These are phyloP conservation scores for Sporothrix schenckii DNA, from an alignment of 2,329 filamentous ascomycete genomes.

Conservation along the genomic window DNA sequence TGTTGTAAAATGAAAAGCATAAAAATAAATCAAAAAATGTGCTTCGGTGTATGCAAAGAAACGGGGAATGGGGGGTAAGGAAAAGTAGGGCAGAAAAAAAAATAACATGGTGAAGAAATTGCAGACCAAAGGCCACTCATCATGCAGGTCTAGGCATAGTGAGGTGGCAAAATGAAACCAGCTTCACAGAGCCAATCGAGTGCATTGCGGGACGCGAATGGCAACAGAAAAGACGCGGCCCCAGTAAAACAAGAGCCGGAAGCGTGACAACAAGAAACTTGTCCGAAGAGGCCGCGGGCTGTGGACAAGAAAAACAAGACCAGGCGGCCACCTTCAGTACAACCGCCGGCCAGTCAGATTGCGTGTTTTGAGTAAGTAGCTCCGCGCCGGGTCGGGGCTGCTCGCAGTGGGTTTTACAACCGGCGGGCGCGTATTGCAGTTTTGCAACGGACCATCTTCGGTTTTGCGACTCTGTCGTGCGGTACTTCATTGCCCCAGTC, in stretches of 20 bases:
- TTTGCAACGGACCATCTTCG: neutral
- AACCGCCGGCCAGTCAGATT: conserved; percentile 33
- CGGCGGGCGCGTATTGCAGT: conserved; percentile 20
- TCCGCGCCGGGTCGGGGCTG: conserved; percentile 29
- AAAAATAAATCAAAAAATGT: conserved; percentile 27
- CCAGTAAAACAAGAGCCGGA: neutral
- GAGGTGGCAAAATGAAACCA: conserved; percentile 52
- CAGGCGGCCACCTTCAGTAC: conserved; percentile 11
- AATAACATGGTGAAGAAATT: conserved; percentile 20
- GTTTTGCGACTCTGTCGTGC: neutral
- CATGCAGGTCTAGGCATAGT: conserved; percentile 49
- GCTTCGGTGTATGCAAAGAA: conserved; percentile 27
- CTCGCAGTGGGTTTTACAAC: conserved; percentile 3
- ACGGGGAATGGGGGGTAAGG: conserved; percentile 28
- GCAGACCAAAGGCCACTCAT: conserved; percentile 36
- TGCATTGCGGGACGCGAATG: conserved; percentile 40
- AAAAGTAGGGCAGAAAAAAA: conserved; percentile 26
- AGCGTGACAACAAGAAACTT: conserved; percentile 13
- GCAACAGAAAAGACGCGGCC: conserved; percentile 25
- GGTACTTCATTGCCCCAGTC: neutral
- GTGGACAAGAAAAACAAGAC: conserved; percentile 3
- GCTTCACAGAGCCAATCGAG: conserved; percentile 45
- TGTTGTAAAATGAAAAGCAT: conserved; percentile 12
- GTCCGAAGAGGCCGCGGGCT: neutral
- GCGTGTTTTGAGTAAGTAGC: conserved; percentile 5